Base-by-base conservation (phyloP, 805 yeast genomes). In the Scheffersomyces ergatensis region DNA sequence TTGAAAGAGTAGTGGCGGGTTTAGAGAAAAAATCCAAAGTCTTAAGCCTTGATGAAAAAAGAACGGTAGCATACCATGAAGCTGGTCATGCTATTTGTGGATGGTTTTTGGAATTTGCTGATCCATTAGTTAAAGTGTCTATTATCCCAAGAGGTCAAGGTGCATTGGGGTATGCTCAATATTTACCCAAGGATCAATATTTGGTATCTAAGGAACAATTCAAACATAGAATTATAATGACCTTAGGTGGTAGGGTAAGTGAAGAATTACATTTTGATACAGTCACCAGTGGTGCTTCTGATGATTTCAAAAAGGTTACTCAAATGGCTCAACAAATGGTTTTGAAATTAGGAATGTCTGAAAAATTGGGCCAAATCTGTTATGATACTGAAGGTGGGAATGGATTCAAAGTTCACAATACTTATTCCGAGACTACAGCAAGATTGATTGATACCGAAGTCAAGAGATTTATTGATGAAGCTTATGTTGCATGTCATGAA, bases 41-140 rank as follows among this genome's bases (percentile, higher is more conserved):
- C 7, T 70, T 89, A 38, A 80, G 87, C 5, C 82, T 83, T 8
- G 87, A 84, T 26, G 96, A 90, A 62, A 86, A 88, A 70, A 79
- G 72, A 49, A 78, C 86, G 24, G 96, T 89, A 37, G 96, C 97
- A 0, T 89, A 86, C 59, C 97, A 89, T 63, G 97, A 89, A 66
- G 97, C 97, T 2, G 97, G 97, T 0, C 97, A 89, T 62, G 97
- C 97, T 3, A 84, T 89, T 36, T 86, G 96, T 65, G 97, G 97
- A 17, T 90, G 97, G 97, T 88, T 72, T 58, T 72, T 89, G 57
- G 78, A 82, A 65, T 81, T 69, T 66, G 97, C 97, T 9, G 96
- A 89, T 60, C 97, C 97, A 6, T 69, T 89, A 44, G 77, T 90
- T 44, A 89, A 89, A 63, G 97, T 89, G n/a, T 85, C 95, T 16